Evolutionary conservation across 1,139 yeast species (phyloP), one percentile per base, ranked within the genome.

Genomic region (Candida gigantensis): DNA sequence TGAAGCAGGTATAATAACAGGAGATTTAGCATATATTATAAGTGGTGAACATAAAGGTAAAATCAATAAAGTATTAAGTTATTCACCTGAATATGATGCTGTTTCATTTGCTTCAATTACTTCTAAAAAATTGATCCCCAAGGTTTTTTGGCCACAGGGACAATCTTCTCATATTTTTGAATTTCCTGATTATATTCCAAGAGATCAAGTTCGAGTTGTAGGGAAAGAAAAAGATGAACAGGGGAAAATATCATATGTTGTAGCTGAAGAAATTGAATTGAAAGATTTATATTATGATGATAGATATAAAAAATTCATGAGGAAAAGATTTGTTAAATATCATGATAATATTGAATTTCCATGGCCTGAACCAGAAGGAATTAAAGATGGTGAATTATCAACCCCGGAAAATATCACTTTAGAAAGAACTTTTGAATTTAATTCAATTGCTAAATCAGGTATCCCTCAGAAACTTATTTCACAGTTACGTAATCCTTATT

Each of bases 311-410:
- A 71, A 73, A 53, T 77, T 84, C 72, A 66, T 88, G 67, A 95
- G 95, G 15, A 76, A 76, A 45, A 78, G 97, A 62, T 77, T 79
- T 47, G 88, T 90, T 11, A 78, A 74, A 47, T 73, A 77, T 48
- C 89, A 87, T 50, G 77, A 77, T 28, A 71, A 75, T 33, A 66
- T 87, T 40, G 78, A 79, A 32, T 79, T 90, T 37, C 97, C 97
- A 39, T 90, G 96, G 95, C 97, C 97, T 29, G 75, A 79, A 46
- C 95, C 95, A 2, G 82, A 79, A 24, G 69, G 73, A 6, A 63
- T 68, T n/a, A 53, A 61, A 2, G 85, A 81, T 39, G 87, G 84
- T 35, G 61, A 60, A 10, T 63, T 79, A 39, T 66, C 75, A 3
- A 87, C 97, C 0, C 59, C 62, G 9, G 76, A 79, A 31, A 81